phyloP scores from a whole-genome alignment of 805 yeast genomes.

The Hanseniaspora nectarophila region DNA sequence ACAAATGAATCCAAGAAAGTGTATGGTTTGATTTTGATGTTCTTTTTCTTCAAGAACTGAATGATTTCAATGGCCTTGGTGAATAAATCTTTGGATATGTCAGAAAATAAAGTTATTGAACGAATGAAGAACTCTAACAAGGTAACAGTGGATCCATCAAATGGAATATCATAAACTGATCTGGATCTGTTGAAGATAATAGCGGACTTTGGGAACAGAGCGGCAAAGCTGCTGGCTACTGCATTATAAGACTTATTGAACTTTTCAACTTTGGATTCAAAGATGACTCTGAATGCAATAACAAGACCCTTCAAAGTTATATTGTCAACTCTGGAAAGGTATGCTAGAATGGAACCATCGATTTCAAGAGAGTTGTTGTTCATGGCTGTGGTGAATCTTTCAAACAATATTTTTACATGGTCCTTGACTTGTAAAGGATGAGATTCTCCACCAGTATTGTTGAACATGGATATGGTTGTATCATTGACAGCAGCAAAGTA shows the following conservation, averaged over 20 bases:
- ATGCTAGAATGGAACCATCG: constrained; percentile 3
- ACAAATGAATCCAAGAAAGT: not conserved
- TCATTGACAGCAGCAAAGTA: constrained; percentile 9
- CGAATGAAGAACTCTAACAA: not conserved
- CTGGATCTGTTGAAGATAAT: constrained; percentile 1
- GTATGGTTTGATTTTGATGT: not conserved
- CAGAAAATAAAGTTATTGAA: not conserved
- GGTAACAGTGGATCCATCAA: not conserved
- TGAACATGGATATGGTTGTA: not conserved
- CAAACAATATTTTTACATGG: not conserved
- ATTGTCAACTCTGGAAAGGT: not conserved
- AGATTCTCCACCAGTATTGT: not conserved
- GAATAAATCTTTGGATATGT: not conserved
- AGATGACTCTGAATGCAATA: constrained; percentile 3
- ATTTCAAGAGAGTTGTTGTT: not conserved
- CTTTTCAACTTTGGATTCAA: not conserved
- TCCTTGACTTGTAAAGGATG: not conserved
- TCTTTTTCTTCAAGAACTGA: not conserved
- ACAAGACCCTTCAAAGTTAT: not conserved
- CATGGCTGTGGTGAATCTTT: not conserved
- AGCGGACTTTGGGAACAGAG: not conserved
- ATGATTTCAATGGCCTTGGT: constrained; percentile 1
- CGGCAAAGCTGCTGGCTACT: not conserved
- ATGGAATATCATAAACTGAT: constrained; percentile 1
- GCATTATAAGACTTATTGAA: not conserved